phyloP scores from a whole-genome alignment of 1,284 basidiomycete genomes.

The Irpex lacteus region DNA sequence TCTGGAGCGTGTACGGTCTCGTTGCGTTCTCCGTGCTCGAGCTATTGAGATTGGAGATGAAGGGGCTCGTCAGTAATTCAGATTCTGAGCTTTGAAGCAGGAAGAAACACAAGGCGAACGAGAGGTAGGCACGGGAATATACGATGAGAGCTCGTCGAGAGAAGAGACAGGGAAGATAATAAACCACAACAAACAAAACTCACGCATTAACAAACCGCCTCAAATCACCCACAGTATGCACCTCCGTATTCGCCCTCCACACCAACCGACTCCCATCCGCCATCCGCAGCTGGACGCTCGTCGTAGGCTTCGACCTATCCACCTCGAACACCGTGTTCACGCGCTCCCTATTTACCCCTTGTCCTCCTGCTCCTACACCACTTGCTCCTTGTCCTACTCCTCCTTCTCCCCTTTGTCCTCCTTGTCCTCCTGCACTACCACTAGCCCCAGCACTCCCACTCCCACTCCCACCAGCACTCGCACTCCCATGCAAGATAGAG shows the following conservation, averaged over 20 bases:
- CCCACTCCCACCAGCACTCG: no score
- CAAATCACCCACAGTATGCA: constrained; percentile 85
- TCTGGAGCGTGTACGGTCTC: constrained; percentile 74
- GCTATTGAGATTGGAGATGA: constrained; percentile 35
- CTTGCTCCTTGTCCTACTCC: neutral
- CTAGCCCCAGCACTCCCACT: no score
- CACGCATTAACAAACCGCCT: constrained; percentile 89
- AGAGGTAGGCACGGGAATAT: no score
- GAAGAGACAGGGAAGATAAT: no score
- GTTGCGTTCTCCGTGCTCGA: constrained; percentile 69
- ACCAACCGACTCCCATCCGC: constrained; percentile 94
- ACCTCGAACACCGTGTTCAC: constrained; percentile 72
- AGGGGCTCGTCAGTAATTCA: neutral
- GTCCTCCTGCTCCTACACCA: constrained; percentile 15
- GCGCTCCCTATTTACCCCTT: constrained; percentile 30
- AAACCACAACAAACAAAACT: constrained; percentile 34
- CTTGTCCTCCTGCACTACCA: no score
- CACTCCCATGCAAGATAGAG: constrained; percentile 3
- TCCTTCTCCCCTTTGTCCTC: no score
- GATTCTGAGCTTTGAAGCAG: neutral
- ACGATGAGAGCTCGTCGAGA: no score
- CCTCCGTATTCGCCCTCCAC: constrained; percentile 83
- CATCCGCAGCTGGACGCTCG: constrained; percentile 88
- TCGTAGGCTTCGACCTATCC: constrained; percentile 79
- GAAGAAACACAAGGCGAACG: no score